Evolutionary conservation across 495 filamentous ascomycete genomes (phyloP).

Genomic region (Penicillium herquei): DNA sequence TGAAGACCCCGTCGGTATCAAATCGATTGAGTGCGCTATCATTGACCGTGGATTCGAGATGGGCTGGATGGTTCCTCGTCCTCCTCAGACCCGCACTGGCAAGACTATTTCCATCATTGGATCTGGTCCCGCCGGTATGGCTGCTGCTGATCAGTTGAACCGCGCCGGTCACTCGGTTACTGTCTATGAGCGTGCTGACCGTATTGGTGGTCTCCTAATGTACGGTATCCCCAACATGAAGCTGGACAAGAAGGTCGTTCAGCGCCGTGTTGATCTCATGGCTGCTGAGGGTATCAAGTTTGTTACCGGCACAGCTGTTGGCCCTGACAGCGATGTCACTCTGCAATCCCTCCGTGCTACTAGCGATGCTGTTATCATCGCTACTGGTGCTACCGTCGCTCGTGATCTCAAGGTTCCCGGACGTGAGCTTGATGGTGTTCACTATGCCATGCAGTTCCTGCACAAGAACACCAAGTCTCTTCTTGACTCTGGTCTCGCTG

Average conservation of each 20-base stretch:
- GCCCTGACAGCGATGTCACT: constrained; percentile 68
- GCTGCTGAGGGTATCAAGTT: constrained; percentile 86
- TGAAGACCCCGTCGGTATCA: constrained; percentile 97
- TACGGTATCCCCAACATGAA: constrained; percentile 99
- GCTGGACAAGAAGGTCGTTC: constrained; percentile 96
- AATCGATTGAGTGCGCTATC: constrained; percentile 98
- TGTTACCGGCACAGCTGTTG: constrained; percentile 72
- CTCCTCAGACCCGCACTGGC: constrained; percentile 78
- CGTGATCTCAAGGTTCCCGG: constrained; percentile 92
- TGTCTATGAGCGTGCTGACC: constrained; percentile 94
- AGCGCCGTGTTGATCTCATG: constrained; percentile 96
- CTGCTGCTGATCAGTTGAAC: constrained; percentile 94
- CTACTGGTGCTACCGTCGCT: constrained; percentile 96
- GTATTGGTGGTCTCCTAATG: constrained; percentile 93
- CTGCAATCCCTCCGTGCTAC: constrained; percentile 71
- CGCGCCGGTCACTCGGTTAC: constrained; percentile 87
- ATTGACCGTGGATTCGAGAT: constrained; percentile 99
- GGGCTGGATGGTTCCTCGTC: constrained; percentile 95
- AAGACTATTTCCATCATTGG: constrained; percentile 93
- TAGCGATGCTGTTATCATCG: constrained; percentile 88
- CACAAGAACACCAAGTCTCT: constrained; percentile 98
- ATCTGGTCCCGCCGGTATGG: constrained; percentile 90
- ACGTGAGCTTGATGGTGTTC: constrained; percentile 88
- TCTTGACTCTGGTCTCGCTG: constrained; percentile 84
- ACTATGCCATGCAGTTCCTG: constrained; percentile 98